phyloP scores from a whole-genome alignment of 2,329 filamentous ascomycete species.

The Colletotrichum tofieldiae region DNA sequence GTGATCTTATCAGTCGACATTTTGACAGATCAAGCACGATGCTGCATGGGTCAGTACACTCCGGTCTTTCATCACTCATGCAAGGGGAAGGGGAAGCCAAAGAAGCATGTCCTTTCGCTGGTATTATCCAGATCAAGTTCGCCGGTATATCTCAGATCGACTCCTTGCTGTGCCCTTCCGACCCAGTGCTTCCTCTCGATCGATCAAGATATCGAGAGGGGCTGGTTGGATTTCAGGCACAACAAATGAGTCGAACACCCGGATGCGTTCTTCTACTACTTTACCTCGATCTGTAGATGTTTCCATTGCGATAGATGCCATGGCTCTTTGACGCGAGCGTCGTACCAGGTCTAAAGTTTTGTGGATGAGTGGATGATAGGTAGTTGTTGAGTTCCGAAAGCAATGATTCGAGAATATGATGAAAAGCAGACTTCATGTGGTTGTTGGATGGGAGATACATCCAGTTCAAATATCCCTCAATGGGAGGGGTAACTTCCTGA shows the following conservation, averaged over 20 bases:
- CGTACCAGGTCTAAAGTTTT: conserved; percentile 25
- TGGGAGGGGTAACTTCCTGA: conserved; percentile 21
- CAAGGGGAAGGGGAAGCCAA: conserved; percentile 59
- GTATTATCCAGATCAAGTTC: conserved; percentile 92
- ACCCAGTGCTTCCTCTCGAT: conserved; percentile 18
- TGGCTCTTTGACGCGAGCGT: conserved; percentile 45
- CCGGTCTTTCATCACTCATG: conserved; percentile 48
- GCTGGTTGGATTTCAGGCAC: conserved; percentile 3
- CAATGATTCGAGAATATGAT: too few relatives aligned
- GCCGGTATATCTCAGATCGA: conserved; percentile 83
- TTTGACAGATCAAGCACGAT: conserved; percentile 60
- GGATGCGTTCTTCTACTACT: conserved; percentile 62
- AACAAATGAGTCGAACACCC: conserved; percentile 58
- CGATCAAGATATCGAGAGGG: conserved; percentile 39
- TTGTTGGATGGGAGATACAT: rapidly evolving
- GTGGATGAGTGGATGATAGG: not conserved
- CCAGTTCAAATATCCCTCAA: conserved; percentile 13
- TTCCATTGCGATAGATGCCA: conserved; percentile 52
- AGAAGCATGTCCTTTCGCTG: conserved; percentile 91
- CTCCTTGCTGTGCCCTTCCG: conserved; percentile 47
- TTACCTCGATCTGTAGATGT: conserved; percentile 62
- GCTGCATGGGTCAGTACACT: conserved; percentile 64
- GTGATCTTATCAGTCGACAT: conserved; percentile 91
- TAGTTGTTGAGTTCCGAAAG: not conserved
- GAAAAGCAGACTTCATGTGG: not conserved